Evolutionary conservation across 495 filamentous ascomycete genomes (phyloP).

Genomic region (Neurospora sublineolata): DNA sequence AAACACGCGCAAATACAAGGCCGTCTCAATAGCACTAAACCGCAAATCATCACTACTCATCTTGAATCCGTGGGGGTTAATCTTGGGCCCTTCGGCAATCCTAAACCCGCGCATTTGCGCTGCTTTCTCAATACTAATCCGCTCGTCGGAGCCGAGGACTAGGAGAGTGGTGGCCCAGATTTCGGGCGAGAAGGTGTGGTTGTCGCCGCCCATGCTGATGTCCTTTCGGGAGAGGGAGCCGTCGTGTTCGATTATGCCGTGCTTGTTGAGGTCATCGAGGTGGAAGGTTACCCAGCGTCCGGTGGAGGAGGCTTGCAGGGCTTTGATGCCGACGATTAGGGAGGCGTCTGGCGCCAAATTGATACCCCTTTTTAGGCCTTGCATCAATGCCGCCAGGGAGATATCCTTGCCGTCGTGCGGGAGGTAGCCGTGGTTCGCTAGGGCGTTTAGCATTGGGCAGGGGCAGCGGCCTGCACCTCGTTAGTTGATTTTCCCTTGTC

Average conservation of each 20-base stretch:
- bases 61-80: constrained; percentile 15
- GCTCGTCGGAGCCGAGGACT: constrained; percentile 7
- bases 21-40: constrained; percentile 18
- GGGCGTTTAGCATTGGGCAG: constrained; percentile 44
- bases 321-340: constrained; percentile 13
- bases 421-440: constrained; percentile 48
- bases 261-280: constrained; percentile 19
- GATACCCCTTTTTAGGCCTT: constrained; percentile 13
- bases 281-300: constrained; percentile 17
- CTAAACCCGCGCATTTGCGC: constrained; percentile 14
- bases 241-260: constrained; percentile 25
- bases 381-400: constrained; percentile 14
- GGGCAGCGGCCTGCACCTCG: constrained; percentile 27
- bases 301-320: constrained; percentile 16
- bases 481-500: too few relatives aligned
- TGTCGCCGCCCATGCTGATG: constrained; percentile 17
- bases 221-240: constrained; percentile 17
- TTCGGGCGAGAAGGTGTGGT: constrained; percentile 18
- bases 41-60: constrained; percentile 6
- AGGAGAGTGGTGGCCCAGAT: constrained; percentile 8
- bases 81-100: constrained; percentile 4
- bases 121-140: constrained; percentile 16
- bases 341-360: constrained; percentile 15
- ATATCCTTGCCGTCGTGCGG: constrained; percentile 37
- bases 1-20: constrained; percentile 20